Base-by-base conservation (phyloP, 495 filamentous ascomycete genomes). In the Cercophora newfieldiana region DNA sequence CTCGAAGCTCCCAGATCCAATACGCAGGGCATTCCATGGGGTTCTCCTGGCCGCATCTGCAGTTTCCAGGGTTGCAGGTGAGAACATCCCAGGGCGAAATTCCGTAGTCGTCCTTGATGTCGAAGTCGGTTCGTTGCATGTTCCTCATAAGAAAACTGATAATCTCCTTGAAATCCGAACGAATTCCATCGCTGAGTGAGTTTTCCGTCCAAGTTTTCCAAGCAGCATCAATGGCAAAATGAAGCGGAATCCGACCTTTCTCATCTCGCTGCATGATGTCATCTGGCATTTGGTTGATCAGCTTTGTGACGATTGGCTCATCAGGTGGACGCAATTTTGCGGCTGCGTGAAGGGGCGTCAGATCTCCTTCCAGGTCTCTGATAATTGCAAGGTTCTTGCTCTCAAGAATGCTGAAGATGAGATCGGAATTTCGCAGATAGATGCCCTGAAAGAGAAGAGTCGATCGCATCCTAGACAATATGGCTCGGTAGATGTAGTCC, bases 281-380 rank as follows among this genome's bases (percentile, higher is more conserved):
- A 2, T 30, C 10, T 1, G 44, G 55, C 18, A 50, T 51, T 4
- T 68, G 48, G 30, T 64, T 55, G 54, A 64, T n/a, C 1, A 68
- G 56, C 5, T 31, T 19, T 0, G 61, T 56, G n/a, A 68, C 61
- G 18, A 68, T 64, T 1, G 33, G 24, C 1, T 68, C 66, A 25
- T 44, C 54, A 7, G 61, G 61, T 0, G 66, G 66, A 5, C 51
- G 7, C 28, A 64, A 29, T 25, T 29, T 16, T 0, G 24, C 47
- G 10, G 66, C 66, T 7, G 19, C 30, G 61, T 68, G 66, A 18
- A 66, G 65, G 14, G 65, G 65, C 1, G 65, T 66, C 5, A 29
- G 24, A 31, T 60, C 26, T 10, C 58, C 58, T 22, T 61, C 16
- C 0, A 30, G 1, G 29, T 66, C 47, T 18, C 37, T 49, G 54